Conservation (phyloP, 2,329 filamentous ascomycete genomes). For the Coniochaeta sp. region DNA sequence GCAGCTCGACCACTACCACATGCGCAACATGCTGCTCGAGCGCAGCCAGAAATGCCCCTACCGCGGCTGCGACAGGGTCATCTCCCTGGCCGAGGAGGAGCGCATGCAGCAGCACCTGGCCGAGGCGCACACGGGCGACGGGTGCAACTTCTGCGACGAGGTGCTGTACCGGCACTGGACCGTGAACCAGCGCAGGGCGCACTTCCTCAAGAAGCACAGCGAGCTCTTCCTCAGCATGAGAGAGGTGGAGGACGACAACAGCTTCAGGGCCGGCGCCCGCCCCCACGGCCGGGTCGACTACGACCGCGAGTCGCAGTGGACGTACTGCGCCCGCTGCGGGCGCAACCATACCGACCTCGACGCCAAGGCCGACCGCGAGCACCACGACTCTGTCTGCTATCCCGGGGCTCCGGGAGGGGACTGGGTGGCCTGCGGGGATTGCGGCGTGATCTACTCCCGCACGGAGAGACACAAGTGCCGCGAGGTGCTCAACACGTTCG, state of each 20-base stretch:
- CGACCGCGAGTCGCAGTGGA: constrained; percentile 8
- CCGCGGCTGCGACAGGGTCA: constrained; percentile 25
- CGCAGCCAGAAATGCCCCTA: constrained; percentile 30
- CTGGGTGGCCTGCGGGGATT: constrained; percentile 6
- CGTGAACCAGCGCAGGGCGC: constrained; percentile 14
- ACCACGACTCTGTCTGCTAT: constrained; percentile 12
- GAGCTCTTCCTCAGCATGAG: constrained; percentile 5
- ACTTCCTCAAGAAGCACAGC: constrained; percentile 22
- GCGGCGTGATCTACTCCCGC: constrained; percentile 2
- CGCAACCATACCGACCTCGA: constrained; percentile 10
- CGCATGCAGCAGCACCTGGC: constrained; percentile 27
- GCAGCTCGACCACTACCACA: constrained; percentile 23
- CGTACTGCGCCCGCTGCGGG: constrained; percentile 12
- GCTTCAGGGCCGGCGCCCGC: not conserved
- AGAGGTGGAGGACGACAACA: not conserved
- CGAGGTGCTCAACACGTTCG: not conserved
- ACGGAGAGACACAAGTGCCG: not conserved
- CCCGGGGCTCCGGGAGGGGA: constrained; percentile 4
- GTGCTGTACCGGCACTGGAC: constrained; percentile 21
- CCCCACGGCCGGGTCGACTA: not conserved
- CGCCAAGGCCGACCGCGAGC: constrained; percentile 6
- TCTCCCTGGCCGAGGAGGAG: constrained; percentile 18
- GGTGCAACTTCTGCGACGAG: constrained; percentile 28
- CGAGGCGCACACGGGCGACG: constrained; percentile 22
- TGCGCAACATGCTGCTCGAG: constrained; percentile 25